Conservation (phyloP, 169 alveolate species). For the Plasmodium sp. region DNA sequence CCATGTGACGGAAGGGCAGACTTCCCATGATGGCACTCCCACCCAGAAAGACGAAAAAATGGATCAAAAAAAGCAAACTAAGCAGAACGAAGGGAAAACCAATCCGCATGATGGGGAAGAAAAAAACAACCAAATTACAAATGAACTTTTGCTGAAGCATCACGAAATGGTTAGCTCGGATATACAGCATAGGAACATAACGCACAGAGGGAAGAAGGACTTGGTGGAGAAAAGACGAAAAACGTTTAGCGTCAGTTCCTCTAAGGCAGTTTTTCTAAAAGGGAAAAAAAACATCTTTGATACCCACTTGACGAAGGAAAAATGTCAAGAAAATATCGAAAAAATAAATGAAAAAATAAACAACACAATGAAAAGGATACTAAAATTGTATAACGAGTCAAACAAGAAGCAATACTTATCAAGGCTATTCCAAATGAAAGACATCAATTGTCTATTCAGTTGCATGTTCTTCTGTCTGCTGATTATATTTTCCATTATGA, state of each 20-base stretch:
- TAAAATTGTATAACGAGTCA: slow-evolving; percentile 23
- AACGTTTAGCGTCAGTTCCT: background rate
- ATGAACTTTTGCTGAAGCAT: background rate
- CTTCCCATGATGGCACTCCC: background rate
- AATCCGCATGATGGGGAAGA: background rate
- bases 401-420: slow-evolving; percentile 61
- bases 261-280: background rate
- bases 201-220: background rate
- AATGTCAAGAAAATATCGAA: slow-evolving; percentile 20
- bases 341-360: slow-evolving; percentile 53
- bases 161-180: background rate
- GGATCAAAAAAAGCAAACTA: slow-evolving; percentile 5
- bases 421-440: slow-evolving; percentile 50
- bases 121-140: background rate
- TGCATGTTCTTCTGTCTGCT: slow-evolving; percentile 52
- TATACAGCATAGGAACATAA: background rate
- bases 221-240: background rate
- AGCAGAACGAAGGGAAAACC: background rate
- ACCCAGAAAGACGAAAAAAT: background rate
- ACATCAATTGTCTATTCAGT: slow-evolving; percentile 55
- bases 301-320: slow-evolving; percentile 29
- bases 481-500: slow-evolving; percentile 51
- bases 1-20: background rate
- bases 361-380: slow-evolving; percentile 13
- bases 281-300: background rate